These are phyloP conservation scores for Seminavis robusta DNA, from an alignment of 108 stramenopile genomes.

Conservation along the genomic window DNA sequence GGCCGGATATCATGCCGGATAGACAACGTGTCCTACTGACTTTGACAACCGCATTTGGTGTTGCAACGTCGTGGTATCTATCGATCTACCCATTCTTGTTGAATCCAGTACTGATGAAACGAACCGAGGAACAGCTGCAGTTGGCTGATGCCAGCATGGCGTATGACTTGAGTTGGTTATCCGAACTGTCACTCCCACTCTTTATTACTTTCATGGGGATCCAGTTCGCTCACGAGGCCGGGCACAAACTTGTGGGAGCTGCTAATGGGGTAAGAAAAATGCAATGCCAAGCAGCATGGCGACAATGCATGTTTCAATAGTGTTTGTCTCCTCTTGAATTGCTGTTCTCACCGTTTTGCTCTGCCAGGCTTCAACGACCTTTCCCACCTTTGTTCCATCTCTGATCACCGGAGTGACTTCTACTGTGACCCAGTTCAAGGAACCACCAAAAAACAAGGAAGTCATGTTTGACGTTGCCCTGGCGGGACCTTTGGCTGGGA, in stretches of 20 bases:
- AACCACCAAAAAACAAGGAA: conserved; percentile 62
- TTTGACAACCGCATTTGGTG: conserved; percentile 46
- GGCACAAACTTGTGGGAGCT: conserved; percentile 52
- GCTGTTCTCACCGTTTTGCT: not conserved
- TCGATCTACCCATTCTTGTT: conserved; percentile 81
- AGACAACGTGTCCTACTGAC: conserved; percentile 35
- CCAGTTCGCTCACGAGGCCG: conserved; percentile 62
- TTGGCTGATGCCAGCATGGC: conserved; percentile 71
- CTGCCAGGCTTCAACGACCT: conserved; percentile 28
- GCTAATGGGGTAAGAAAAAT: conserved; percentile 34
- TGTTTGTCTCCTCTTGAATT: not conserved
- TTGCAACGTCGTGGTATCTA: conserved; percentile 74
- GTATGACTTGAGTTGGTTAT: conserved; percentile 64
- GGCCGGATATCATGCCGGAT: conserved; percentile 60
- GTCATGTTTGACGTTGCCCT: conserved; percentile 76
- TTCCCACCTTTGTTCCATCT: conserved; percentile 81
- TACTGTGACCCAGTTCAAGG: conserved; percentile 66
- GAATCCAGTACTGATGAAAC: conserved; percentile 55
- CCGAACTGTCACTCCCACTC: conserved; percentile 68
- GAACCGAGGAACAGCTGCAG: conserved; percentile 61
- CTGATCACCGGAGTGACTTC: conserved; percentile 71
- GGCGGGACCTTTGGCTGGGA: conserved; percentile 68
- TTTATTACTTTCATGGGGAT: conserved; percentile 65
- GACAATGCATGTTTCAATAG: not conserved
- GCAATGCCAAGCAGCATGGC: not conserved